Evolutionary conservation across 306 rosid genomes (phyloP).

Genomic region (Nissolia schottii): DNA sequence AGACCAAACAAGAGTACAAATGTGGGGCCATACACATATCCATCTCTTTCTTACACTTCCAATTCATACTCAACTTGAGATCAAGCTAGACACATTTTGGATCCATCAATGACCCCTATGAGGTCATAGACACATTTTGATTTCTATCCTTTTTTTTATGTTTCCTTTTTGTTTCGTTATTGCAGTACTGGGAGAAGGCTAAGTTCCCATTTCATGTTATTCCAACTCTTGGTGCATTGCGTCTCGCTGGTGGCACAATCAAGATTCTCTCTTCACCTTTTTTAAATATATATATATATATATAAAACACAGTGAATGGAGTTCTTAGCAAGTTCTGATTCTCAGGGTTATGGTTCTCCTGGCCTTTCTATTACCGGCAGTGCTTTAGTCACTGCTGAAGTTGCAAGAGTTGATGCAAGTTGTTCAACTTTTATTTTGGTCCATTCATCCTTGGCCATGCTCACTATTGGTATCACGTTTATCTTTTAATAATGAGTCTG

Average conservation of each 20-base stretch:
- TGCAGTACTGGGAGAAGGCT: constrained; percentile 89
- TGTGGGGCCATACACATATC: neutral
- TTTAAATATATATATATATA: neutral
- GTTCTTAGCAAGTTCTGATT: constrained; percentile 23
- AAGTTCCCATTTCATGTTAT: constrained; percentile 73
- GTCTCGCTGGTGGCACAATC: constrained; percentile 74
- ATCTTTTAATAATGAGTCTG: neutral
- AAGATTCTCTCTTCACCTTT: constrained; percentile 38
- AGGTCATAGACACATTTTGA: too few species aligned
- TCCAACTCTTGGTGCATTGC: constrained; percentile 64
- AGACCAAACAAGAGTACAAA: neutral
- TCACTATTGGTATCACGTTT: constrained; percentile 59
- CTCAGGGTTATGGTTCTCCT: constrained; percentile 87
- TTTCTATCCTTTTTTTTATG: neutral
- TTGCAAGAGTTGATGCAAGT: constrained; percentile 91
- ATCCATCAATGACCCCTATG: too few species aligned
- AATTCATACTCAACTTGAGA: too few species aligned
- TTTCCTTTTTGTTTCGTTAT: neutral
- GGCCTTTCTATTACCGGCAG: constrained; percentile 63
- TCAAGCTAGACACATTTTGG: too few species aligned
- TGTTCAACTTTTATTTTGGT: constrained; percentile 70
- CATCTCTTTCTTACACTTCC: neutral
- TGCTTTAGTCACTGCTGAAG: constrained; percentile 57
- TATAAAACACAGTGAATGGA: neutral
- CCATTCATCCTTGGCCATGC: constrained; percentile 82